These are phyloP conservation scores for Huntiella abstrusa DNA, from an alignment of 2,329 filamentous ascomycete genomes.

Conservation along the genomic window DNA sequence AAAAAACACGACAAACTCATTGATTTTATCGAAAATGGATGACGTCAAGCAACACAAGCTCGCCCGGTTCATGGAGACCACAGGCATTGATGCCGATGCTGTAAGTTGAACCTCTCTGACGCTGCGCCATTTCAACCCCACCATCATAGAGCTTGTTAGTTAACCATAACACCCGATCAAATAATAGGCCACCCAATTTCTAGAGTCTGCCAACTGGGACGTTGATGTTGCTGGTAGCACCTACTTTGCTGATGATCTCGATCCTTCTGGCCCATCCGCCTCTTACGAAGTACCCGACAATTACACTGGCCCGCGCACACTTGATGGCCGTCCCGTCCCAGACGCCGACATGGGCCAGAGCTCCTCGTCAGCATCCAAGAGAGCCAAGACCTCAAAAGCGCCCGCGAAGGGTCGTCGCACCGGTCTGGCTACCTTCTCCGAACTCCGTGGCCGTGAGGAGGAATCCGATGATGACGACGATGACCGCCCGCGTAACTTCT, in stretches of 20 bases:
- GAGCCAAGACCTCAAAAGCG: background rate
- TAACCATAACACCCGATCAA: background rate
- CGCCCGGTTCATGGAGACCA: conserved; percentile 4
- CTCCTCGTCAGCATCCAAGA: conserved; percentile 17
- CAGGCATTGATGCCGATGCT: background rate
- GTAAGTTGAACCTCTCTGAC: background rate
- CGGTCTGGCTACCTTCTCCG: conserved; percentile 42
- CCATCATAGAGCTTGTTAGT: too few relatives aligned
- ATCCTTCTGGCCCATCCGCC: conserved; percentile 3
- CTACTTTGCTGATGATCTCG: conserved; percentile 37
- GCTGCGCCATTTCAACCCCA: too few relatives aligned
- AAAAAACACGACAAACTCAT: background rate
- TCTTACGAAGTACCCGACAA: conserved; percentile 18
- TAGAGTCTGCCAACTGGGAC: conserved; percentile 48
- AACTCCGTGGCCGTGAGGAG: conserved; percentile 34
- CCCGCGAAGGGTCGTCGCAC: conserved; percentile 28
- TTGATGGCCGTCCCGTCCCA: conserved; percentile 42
- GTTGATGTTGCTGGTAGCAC: conserved; percentile 41
- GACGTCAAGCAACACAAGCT: conserved; percentile 6
- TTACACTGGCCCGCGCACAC: conserved; percentile 42
- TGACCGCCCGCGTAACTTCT: conserved; percentile 47
- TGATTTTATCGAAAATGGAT: background rate
- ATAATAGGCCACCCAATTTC: conserved; percentile 44
- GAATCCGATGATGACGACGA: conserved; percentile 36
- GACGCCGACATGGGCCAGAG: conserved; percentile 14